phyloP scores from a whole-genome alignment of 2,329 filamentous ascomycete genomes.

The Talaromyces sp. region DNA sequence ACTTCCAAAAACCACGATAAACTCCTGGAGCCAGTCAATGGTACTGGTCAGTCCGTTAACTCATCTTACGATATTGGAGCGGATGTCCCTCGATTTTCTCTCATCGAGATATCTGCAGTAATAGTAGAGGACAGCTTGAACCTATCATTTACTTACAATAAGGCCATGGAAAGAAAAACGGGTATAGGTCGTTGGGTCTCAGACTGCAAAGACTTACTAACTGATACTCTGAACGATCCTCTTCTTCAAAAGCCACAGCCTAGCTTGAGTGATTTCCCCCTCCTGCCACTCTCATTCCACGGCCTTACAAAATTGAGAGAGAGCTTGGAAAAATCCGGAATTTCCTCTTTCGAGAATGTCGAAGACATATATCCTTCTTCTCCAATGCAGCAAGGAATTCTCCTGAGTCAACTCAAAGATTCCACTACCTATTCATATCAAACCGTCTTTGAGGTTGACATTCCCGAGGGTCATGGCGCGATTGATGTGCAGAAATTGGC shows the following conservation, averaged over 20 bases:
- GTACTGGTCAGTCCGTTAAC: constrained; percentile 9
- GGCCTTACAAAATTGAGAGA: constrained; percentile 5
- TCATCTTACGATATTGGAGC: constrained; percentile 5
- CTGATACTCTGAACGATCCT: background rate
- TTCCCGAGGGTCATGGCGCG: constrained; percentile 1
- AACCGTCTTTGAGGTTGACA: constrained; percentile 12
- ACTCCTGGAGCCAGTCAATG: constrained; percentile 11
- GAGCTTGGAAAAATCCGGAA: constrained; percentile 4
- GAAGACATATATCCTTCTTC: constrained; percentile 19
- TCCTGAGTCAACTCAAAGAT: constrained; percentile 18
- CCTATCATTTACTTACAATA: constrained; percentile 12
- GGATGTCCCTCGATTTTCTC: constrained; percentile 12
- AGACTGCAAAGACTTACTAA: constrained; percentile 7
- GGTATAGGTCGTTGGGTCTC: constrained; percentile 10
- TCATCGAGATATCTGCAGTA: constrained; percentile 13
- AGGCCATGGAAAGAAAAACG: constrained; percentile 6
- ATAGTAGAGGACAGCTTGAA: constrained; percentile 11
- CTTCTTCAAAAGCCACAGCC: background rate
- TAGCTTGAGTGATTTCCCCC: constrained; percentile 15
- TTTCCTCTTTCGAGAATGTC: constrained; percentile 14
- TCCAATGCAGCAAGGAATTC: constrained; percentile 20
- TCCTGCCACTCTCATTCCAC: constrained; percentile 15
- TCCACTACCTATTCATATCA: constrained; percentile 14
- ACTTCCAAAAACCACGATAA: constrained; percentile 12
- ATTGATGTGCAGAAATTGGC: constrained; percentile 12